These are phyloP conservation scores for Fonsecaea monophora DNA, from an alignment of 2,329 filamentous ascomycete species.

Conservation along the genomic window DNA sequence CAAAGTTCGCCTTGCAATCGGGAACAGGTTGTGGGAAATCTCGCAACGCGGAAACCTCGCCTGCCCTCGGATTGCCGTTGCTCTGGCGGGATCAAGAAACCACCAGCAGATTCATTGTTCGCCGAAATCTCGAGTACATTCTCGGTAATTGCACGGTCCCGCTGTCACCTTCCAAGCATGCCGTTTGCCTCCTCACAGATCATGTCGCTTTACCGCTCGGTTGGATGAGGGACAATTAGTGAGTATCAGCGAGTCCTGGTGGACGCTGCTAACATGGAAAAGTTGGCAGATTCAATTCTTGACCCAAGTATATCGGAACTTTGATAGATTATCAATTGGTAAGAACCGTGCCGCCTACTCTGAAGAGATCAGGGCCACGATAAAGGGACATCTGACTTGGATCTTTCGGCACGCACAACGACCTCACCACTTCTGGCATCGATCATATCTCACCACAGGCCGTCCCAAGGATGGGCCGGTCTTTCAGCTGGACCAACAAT, in stretches of 20 bases:
- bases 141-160: conserved; percentile 28
- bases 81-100: conserved; percentile 16
- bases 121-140: conserved; percentile 31
- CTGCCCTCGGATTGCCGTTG: conserved; percentile 7
- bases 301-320: conserved; percentile 19
- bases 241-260: not conserved
- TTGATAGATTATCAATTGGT: conserved; percentile 1
- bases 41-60: not conserved
- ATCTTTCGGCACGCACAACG: conserved; percentile 25
- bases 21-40: not conserved
- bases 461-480: conserved; percentile 26
- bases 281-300: conserved; percentile 31
- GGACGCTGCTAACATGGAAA: conserved; percentile 11
- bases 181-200: conserved; percentile 28
- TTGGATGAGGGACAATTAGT: conserved; percentile 34
- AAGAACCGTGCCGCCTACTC: not conserved
- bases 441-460: conserved; percentile 29
- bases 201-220: conserved; percentile 29
- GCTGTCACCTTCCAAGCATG: conserved; percentile 10
- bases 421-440: conserved; percentile 25
- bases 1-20: conserved; percentile 22
- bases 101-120: conserved; percentile 25
- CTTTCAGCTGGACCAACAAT: conserved; percentile 31
- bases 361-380: conserved; percentile 21
- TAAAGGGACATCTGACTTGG: conserved; percentile 27